phyloP scores from a whole-genome alignment of 1,284 basidiomycete species.

The Puccinia hordei region DNA sequence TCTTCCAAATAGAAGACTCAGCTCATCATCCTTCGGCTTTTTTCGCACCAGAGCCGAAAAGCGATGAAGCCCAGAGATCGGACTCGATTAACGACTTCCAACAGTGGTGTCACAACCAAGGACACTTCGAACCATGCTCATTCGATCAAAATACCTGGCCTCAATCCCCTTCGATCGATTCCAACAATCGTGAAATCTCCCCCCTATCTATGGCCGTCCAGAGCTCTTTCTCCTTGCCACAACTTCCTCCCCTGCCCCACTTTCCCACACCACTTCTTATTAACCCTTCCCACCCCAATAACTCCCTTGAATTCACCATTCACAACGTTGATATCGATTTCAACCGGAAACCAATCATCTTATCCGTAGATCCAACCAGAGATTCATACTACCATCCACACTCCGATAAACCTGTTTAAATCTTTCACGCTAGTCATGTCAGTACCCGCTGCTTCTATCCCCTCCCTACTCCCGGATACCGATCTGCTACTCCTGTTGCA shows the following conservation, averaged over 20 bases:
- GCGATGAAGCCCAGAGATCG: background rate
- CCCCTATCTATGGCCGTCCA: constrained; percentile 14
- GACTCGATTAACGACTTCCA: constrained; percentile 18
- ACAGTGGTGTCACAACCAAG: constrained; percentile 10
- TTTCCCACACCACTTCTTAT: too few relatives aligned
- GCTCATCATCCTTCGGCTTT: constrained; percentile 23
- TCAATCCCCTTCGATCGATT: constrained; percentile 12
- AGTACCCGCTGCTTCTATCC: background rate
- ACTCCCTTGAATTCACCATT: constrained; percentile 16
- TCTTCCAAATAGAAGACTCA: background rate
- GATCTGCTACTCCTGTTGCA: background rate
- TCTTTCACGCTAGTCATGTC: background rate
- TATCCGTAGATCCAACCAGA: background rate
- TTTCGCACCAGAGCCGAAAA: background rate
- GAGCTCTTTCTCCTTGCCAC: background rate
- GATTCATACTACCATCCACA: background rate
- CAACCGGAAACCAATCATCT: background rate
- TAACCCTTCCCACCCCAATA: background rate
- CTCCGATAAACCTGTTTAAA: constrained; percentile 3
- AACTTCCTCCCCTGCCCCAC: background rate
- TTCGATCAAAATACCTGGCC: constrained; percentile 5
- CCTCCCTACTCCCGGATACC: too few relatives aligned
- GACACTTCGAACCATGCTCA: background rate
- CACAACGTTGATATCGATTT: background rate
- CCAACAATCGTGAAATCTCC: background rate